Evolutionary conservation across 345 rosid genomes (phyloP).

Genomic region (Chamaenerion angustifolium): DNA sequence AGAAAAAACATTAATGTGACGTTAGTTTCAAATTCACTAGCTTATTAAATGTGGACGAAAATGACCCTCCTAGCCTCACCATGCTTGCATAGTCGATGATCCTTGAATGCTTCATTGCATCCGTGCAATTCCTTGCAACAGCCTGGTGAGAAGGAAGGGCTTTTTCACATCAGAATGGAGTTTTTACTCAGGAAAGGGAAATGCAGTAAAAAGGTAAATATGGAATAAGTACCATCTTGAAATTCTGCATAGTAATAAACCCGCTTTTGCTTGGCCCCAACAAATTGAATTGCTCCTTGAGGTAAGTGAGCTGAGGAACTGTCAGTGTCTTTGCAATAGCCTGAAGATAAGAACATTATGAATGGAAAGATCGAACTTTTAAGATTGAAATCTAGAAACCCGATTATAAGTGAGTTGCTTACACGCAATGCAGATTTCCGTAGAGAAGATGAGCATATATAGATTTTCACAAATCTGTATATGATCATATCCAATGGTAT

Average conservation of each 20-base stretch:
- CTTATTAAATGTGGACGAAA: neutral
- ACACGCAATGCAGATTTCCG: constrained; percentile 63
- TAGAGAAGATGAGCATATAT: constrained; percentile 58
- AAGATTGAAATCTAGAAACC: no score
- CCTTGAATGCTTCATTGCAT: constrained; percentile 74
- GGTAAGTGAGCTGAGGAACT: constrained; percentile 58
- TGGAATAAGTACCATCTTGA: constrained; percentile 41
- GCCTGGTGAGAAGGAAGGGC: constrained; percentile 24
- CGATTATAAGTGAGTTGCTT: constrained; percentile 14
- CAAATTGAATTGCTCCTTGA: constrained; percentile 63
- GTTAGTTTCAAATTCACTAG: neutral
- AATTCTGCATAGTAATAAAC: constrained; percentile 63
- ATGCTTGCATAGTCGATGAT: constrained; percentile 52
- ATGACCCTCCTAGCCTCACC: constrained; percentile 23
- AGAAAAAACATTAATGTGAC: neutral
- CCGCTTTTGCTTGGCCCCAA: constrained; percentile 75
- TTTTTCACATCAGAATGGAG: no score
- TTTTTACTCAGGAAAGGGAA: neutral
- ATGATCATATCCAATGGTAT: constrained; percentile 73
- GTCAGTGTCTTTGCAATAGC: constrained; percentile 71
- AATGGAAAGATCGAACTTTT: no score
- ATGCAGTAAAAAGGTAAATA: neutral
- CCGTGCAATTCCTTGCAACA: constrained; percentile 42
- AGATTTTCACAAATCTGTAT: constrained; percentile 53
- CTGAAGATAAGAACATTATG: constrained; percentile 18